Conservation (phyloP, 371 early-diverging fungal species). For the Chytridium lagenaria region DNA sequence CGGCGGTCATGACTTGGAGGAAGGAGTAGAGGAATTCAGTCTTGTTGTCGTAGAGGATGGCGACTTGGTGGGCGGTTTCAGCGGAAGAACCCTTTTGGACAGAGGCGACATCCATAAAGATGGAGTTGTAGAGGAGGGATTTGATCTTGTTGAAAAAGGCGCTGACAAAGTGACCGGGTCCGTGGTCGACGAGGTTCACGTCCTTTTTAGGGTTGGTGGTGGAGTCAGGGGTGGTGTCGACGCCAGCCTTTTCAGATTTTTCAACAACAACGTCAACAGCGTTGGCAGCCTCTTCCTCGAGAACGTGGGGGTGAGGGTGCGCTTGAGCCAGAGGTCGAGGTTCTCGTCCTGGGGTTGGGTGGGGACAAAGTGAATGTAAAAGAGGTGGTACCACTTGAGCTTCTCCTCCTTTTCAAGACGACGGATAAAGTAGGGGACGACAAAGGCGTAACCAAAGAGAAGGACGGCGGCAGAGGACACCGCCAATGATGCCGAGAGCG, state of each 20-base stretch:
- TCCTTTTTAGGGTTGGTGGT: background rate
- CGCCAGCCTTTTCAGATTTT: constrained; percentile 2
- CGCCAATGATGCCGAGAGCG: constrained; percentile 65
- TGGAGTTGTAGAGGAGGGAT: constrained; percentile 12
- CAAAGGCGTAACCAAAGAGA: constrained; percentile 64
- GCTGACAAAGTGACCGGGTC: background rate
- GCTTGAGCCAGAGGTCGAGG: constrained; percentile 13
- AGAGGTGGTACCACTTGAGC: constrained; percentile 73
- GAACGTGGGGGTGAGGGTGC: constrained; percentile 31
- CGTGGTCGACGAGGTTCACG: background rate
- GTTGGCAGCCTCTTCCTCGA: constrained; percentile 19
- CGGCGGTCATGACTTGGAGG: constrained; percentile 85
- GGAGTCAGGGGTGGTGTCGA: constrained; percentile 3
- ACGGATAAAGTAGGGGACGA: constrained; percentile 69
- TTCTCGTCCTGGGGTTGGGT: constrained; percentile 39
- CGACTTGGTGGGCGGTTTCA: constrained; percentile 26
- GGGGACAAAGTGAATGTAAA: constrained; percentile 58
- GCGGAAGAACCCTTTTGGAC: constrained; percentile 5
- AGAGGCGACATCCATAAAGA: constrained; percentile 18
- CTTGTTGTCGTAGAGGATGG: constrained; percentile 71
- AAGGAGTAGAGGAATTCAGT: constrained; percentile 85
- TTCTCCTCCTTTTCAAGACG: constrained; percentile 69
- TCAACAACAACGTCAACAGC: constrained; percentile 17
- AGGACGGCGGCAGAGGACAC: constrained; percentile 62
- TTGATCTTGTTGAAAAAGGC: constrained; percentile 17